Conservation (phyloP, 2,329 filamentous ascomycete species). For the Cercospora sp. region DNA sequence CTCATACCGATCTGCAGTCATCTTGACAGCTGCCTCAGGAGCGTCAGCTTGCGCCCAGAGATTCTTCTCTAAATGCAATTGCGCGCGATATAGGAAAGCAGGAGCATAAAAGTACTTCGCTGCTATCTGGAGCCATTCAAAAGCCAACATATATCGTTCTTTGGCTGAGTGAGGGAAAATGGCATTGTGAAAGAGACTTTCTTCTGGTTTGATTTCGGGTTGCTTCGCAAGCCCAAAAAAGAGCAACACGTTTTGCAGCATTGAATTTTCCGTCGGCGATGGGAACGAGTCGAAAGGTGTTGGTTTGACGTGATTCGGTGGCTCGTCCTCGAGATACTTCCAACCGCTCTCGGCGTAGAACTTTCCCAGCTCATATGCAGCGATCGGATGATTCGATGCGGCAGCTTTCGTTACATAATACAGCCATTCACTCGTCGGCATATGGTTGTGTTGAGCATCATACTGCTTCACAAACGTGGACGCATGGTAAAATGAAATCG, state of each 20-base stretch:
- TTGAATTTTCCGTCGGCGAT: background rate
- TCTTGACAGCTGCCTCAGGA: conserved; percentile 26
- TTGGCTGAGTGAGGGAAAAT: conserved; percentile 31
- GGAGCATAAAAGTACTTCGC: conserved; percentile 29
- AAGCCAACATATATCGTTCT: conserved; percentile 30
- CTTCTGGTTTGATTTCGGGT: conserved; percentile 15
- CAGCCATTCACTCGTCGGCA: conserved; percentile 42
- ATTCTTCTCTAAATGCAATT: conserved; percentile 29
- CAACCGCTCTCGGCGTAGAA: conserved; percentile 42
- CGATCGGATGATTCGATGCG: conserved; percentile 42
- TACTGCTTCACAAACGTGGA: conserved; percentile 28
- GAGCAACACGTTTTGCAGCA: background rate
- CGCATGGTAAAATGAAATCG: conserved; percentile 44
- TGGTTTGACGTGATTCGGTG: conserved; percentile 37
- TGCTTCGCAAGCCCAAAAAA: conserved; percentile 13
- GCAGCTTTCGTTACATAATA: conserved; percentile 49
- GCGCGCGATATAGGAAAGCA: conserved; percentile 31
- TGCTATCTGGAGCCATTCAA: conserved; percentile 33
- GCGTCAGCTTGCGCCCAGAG: conserved; percentile 30
- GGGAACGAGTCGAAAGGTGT: conserved; percentile 39
- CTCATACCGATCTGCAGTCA: conserved; percentile 31
- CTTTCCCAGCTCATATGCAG: conserved; percentile 41
- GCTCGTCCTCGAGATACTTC: conserved; percentile 39
- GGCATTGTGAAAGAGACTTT: conserved; percentile 33
- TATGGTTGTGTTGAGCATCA: conserved; percentile 24